Evolutionary conservation across 2,329 filamentous ascomycete species (phyloP).

Genomic region (Penicillium thymicola): DNA sequence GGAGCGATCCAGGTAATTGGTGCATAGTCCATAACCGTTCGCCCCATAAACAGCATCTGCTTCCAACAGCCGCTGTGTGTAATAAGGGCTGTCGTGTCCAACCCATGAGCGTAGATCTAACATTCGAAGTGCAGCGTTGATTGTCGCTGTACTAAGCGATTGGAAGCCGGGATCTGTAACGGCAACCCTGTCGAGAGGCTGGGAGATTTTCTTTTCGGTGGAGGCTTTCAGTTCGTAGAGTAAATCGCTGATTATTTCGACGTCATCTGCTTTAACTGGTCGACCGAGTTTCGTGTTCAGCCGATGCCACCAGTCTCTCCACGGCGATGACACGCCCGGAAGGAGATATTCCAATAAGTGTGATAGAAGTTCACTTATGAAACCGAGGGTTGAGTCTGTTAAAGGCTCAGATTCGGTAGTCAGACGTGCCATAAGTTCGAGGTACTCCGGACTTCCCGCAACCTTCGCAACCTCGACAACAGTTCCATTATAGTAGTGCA

Average conservation of each 20-base stretch:
- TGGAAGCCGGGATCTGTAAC: conserved; percentile 10
- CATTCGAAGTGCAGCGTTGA: conserved; percentile 11
- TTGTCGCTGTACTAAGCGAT: neutral
- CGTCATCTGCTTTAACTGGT: conserved; percentile 2
- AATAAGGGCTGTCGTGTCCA: conserved; percentile 2
- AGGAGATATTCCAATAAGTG: neutral
- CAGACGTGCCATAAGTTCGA: no score
- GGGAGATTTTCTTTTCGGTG: conserved; percentile 4
- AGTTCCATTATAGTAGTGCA: no score
- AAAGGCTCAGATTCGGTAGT: no score
- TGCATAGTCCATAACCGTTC: conserved; percentile 8
- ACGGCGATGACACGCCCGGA: neutral
- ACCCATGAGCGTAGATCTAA: conserved; percentile 6
- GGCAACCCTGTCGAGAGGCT: conserved; percentile 10
- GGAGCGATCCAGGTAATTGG: conserved; percentile 7
- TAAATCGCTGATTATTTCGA: conserved; percentile 11
- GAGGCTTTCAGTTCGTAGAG: conserved; percentile 6
- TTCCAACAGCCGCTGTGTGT: conserved; percentile 4
- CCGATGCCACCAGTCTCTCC: conserved; percentile 4
- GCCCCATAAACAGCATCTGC: conserved; percentile 11
- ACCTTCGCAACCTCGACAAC: no score
- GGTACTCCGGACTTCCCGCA: no score
- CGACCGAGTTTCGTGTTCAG: conserved; percentile 7
- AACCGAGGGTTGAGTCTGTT: neutral
- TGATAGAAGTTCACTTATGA: neutral